Percentiles rank a stretch among this genome's conserved stretches.
Conservation (phyloP, 2,329 filamentous ascomycete species). For the Monilinia aucupariae region DNA sequence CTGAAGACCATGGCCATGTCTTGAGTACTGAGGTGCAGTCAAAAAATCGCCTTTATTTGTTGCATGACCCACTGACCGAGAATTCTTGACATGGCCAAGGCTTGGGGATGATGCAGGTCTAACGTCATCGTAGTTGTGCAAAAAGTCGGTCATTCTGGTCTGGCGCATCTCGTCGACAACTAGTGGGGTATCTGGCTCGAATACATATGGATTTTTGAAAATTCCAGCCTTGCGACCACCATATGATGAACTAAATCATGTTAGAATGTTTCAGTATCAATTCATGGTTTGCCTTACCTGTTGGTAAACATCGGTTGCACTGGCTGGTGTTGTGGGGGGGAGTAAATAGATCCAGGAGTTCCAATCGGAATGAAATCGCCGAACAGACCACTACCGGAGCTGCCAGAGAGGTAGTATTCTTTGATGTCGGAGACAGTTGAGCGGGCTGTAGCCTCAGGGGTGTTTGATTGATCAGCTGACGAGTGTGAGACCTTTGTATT, state of each 20-base stretch:
- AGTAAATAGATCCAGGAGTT: constrained; percentile 9
- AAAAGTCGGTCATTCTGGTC: constrained; percentile 29
- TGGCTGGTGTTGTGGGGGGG: background rate
- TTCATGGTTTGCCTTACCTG: background rate
- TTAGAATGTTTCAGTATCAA: background rate
- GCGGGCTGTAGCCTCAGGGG: background rate
- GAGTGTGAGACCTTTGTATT: background rate
- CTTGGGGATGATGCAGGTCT: constrained; percentile 19
- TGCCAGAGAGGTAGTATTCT: constrained; percentile 9
- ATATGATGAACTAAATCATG: background rate
- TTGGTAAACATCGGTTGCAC: background rate
- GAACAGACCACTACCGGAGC: background rate
- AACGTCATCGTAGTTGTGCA: constrained; percentile 16
- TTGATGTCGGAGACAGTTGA: constrained; percentile 14
- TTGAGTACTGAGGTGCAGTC: background rate
- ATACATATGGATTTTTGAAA: constrained; percentile 23
- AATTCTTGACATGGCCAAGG: constrained; percentile 25
- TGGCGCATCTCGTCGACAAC: constrained; percentile 19
- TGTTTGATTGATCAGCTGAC: background rate
- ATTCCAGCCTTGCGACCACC: constrained; percentile 3
- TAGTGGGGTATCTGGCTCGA: constrained; percentile 30
- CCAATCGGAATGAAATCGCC: constrained; percentile 15
- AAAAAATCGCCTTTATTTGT: constrained; percentile 6
- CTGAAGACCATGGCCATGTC: constrained; percentile 14
- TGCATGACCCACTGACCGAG: constrained; percentile 24